Evolutionary conservation across 2,329 filamentous ascomycete species (phyloP).

Genomic region (Aureobasidium pullulans): DNA sequence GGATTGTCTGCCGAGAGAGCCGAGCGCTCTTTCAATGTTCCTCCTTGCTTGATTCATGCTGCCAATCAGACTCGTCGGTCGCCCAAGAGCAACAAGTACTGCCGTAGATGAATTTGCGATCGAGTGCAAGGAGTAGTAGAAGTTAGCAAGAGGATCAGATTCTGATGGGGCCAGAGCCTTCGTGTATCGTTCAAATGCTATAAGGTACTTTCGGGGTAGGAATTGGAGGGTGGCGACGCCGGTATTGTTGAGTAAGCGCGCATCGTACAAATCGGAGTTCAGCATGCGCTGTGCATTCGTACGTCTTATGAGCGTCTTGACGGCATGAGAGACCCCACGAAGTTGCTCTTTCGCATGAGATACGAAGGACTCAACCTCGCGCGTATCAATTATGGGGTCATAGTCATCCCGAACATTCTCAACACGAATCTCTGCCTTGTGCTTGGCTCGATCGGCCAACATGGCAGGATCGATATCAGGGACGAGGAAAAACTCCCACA

Average conservation of each 20-base stretch:
- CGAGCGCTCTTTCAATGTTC: constrained; percentile 69
- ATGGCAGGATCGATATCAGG: constrained; percentile 85
- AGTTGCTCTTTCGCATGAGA: constrained; percentile 87
- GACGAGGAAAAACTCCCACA: constrained; percentile 98
- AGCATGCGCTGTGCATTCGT: constrained; percentile 66
- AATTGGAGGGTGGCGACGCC: constrained; percentile 53
- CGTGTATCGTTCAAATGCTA: constrained; percentile 66
- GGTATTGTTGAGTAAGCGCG: constrained; percentile 47
- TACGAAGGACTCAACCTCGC: constrained; percentile 88
- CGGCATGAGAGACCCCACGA: constrained; percentile 73
- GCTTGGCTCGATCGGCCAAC: constrained; percentile 79
- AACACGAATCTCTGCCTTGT: constrained; percentile 74
- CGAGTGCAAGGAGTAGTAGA: constrained; percentile 70
- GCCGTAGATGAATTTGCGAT: constrained; percentile 80
- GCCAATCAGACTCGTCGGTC: constrained; percentile 69
- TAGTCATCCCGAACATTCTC: constrained; percentile 88
- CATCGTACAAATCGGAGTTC: constrained; percentile 60
- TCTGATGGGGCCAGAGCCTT: constrained; percentile 59
- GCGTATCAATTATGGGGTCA: constrained; percentile 68
- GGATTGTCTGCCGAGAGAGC: constrained; percentile 64
- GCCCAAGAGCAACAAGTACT: constrained; percentile 68
- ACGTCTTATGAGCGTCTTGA: constrained; percentile 72
- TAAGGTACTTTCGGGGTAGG: constrained; percentile 59
- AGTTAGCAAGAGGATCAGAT: constrained; percentile 62
- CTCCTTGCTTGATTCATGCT: constrained; percentile 69